Base-by-base conservation (phyloP, 495 filamentous ascomycete species). In the Aspergillus carlsbadensis region DNA sequence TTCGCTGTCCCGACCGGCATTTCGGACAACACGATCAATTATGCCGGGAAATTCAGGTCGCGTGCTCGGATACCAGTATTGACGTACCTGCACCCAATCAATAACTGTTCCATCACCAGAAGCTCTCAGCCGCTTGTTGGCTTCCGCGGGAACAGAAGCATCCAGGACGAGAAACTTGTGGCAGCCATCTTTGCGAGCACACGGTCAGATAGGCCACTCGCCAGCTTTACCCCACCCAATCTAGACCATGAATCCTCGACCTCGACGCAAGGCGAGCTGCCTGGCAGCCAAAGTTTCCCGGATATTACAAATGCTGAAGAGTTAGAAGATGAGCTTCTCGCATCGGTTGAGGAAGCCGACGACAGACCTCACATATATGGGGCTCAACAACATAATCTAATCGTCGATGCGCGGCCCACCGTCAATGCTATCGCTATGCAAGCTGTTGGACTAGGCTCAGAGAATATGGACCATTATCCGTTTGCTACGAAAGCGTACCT, bases 361-460 rank as follows among this genome's bases (percentile, higher is more conserved):
- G 74, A 73, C 67, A 68, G 68, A 26, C 72, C 73, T n/a, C 72
- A 81, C 37, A 77, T 98, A 21, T 98, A 97, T 64, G 94, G 94
- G 15, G 94, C 94, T 18, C 93, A 96, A 65, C 91, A 96, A 69
- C 81, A 86, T 57, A 99, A 99, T 64, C 71, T 98, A 31, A 99
- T 99, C 49, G 93, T 99, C 37, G 94, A 99, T 80, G 94, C 94
- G 15, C 85, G 94, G 14, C 94, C 94, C 6, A 94, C 89, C 0
- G 87, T 99, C 56, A 99, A 99, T 73, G 96, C 95, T 1, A 84
- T 89, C 54, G 93, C 92, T 11, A 99, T 96, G 90, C 92, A 97
- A 71, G 90, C 90, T 8, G 87, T 94, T 60, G 94, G 94, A 2
- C 84, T 91, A 62, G 94, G 94, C 4, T 96, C 91, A 0, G 94